Percentiles rank a stretch among this genome's conserved stretches.
phyloP scores from a whole-genome alignment of 202 grass and related monocot species.

The Alloteropsis angusta region DNA sequence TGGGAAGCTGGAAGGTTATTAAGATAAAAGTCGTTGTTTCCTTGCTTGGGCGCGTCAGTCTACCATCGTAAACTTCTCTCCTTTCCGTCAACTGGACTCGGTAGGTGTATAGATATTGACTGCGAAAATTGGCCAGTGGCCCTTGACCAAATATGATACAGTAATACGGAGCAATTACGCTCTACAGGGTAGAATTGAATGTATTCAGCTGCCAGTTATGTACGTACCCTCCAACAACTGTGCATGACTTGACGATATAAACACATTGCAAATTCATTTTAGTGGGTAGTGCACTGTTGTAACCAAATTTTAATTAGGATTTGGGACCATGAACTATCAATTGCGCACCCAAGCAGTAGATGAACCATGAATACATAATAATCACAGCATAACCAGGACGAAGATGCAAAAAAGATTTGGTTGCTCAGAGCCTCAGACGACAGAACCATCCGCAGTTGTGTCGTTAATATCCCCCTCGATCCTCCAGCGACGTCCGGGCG shows the following conservation, averaged over 20 bases:
- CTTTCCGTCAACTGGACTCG: neutral
- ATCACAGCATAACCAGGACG: neutral
- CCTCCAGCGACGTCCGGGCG: neutral
- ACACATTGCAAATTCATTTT: neutral
- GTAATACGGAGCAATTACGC: neutral
- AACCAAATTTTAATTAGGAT: neutral
- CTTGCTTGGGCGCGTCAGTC: neutral
- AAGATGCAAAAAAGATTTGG: neutral
- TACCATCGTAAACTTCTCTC: neutral
- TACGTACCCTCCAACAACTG: neutral
- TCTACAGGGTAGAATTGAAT: neutral
- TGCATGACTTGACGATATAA: neutral
- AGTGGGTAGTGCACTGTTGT: neutral
- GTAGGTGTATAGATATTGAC: neutral
- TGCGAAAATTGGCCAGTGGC: too few species aligned
- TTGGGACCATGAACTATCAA: neutral
- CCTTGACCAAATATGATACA: neutral
- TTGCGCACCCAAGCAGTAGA: neutral
- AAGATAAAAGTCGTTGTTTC: neutral
- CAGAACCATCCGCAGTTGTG: neutral
- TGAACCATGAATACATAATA: neutral
- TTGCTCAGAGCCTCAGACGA: neutral
- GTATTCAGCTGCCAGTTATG: neutral
- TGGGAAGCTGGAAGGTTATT: neutral
- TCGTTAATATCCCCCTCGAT: neutral